phyloP scores from a whole-genome alignment of 192 early-diverging fungal genomes.

The Powellomyces hirtus region DNA sequence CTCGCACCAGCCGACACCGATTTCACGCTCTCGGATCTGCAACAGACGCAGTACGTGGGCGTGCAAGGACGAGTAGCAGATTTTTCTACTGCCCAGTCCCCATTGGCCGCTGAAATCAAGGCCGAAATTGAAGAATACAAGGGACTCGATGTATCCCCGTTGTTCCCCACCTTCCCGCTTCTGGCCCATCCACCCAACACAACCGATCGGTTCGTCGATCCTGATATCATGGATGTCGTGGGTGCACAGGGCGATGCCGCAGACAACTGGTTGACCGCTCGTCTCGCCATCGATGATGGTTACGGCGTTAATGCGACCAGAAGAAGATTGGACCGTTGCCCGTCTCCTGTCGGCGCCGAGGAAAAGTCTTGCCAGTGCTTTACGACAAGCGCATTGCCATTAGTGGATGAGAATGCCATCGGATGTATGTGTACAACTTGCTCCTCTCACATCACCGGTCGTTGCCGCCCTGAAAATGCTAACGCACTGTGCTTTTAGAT shows the following conservation, averaged over 20 bases:
- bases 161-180: slow-evolving; percentile 2
- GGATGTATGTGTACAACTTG: slow-evolving; percentile 5
- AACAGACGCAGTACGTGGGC: background rate
- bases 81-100: too few species aligned
- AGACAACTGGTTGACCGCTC: background rate
- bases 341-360: background rate
- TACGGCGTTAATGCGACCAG: background rate
- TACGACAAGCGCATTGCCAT: background rate
- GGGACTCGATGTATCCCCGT: background rate
- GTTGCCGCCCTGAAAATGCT: background rate
- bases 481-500: background rate
- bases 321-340: background rate
- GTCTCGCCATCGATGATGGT: background rate
- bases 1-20: background rate
- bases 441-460: background rate
- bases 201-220: background rate
- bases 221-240: slow-evolving; percentile 4
- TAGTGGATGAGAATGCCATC: slow-evolving; percentile 1
- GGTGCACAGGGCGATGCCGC: background rate
- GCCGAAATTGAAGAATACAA: too few species aligned
- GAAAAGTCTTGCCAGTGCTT: background rate
- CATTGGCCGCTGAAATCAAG: too few species aligned
- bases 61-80: background rate
- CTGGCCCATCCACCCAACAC: background rate
- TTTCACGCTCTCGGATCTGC: background rate